phyloP scores from a whole-genome alignment of 2,329 filamentous ascomycete species.

The Hymenoscyphus repandus region DNA sequence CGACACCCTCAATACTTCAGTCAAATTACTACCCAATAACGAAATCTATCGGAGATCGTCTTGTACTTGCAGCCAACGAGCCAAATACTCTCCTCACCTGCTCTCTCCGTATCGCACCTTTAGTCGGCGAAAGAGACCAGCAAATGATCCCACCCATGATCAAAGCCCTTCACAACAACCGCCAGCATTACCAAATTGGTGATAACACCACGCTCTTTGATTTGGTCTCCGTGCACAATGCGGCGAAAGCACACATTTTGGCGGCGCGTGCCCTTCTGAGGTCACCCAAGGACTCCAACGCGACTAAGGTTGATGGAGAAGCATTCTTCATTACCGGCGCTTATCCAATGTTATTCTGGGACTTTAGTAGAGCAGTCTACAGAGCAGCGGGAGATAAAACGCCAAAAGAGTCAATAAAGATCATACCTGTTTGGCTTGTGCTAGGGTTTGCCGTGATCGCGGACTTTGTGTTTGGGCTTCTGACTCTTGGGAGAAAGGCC shows the following conservation, averaged over 20 bases:
- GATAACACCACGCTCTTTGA: neutral
- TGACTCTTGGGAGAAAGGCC: neutral
- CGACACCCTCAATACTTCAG: neutral
- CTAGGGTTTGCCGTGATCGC: neutral
- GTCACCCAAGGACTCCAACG: neutral
- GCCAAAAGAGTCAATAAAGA: neutral
- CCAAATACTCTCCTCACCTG: neutral
- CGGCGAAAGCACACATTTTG: neutral
- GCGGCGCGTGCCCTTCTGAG: neutral
- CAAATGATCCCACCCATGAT: neutral
- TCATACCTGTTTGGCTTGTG: neutral
- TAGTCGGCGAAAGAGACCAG: neutral
- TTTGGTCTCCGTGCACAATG: neutral
- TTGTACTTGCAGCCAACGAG: neutral
- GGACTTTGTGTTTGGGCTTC: neutral
- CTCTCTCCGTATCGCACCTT: constrained; percentile 1
- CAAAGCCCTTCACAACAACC: neutral
- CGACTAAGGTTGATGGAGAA: neutral
- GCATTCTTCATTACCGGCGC: constrained; percentile 1
- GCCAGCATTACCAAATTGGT: neutral
- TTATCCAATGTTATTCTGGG: neutral
- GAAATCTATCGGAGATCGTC: neutral
- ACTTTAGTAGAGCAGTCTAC: neutral
- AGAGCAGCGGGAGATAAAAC: neutral
- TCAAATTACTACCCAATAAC: neutral